Conservation (phyloP, 768 basidiomycete genomes). For the Mycena vulgaris region DNA sequence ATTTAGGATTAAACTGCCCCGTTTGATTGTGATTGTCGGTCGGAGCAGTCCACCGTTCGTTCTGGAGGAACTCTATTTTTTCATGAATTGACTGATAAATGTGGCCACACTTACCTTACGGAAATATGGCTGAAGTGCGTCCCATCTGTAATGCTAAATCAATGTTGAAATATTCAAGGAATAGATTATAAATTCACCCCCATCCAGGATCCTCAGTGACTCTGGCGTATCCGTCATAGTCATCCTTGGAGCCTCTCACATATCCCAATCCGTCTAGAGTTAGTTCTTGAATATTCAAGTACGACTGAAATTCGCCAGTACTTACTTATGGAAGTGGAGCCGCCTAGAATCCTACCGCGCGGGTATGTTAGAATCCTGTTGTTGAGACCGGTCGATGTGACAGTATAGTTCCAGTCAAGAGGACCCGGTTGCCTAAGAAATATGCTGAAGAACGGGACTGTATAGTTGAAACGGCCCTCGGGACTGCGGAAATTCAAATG, state of each 20-base stretch:
- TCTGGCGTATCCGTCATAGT: slow-evolving; percentile 48
- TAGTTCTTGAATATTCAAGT: slow-evolving; percentile 12
- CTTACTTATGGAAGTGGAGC: slow-evolving; percentile 38
- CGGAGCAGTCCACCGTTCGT: slow-evolving; percentile 47
- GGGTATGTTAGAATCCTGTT: slow-evolving; percentile 13
- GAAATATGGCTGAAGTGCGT: not conserved
- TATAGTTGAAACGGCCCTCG: slow-evolving; percentile 16
- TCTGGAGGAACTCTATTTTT: slow-evolving; percentile 35
- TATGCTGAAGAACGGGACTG: slow-evolving; percentile 12
- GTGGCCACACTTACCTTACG: not conserved
- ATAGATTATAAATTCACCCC: slow-evolving; percentile 38
- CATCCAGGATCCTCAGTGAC: slow-evolving; percentile 50
- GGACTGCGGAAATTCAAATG: not conserved
- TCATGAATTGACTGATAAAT: not conserved
- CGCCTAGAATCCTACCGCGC: slow-evolving; percentile 12
- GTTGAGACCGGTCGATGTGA: slow-evolving; percentile 10
- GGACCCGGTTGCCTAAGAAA: slow-evolving; percentile 18
- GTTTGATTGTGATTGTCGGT: slow-evolving; percentile 48
- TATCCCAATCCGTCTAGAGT: slow-evolving; percentile 39
- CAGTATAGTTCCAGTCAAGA: slow-evolving; percentile 25
- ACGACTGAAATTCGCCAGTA: not conserved
- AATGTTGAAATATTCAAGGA: not conserved
- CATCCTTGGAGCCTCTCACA: slow-evolving; percentile 47
- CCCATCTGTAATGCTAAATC: not conserved
- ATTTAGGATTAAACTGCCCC: slow-evolving; percentile 50